A percentile compares a stretch with the other conserved stretches of the same genome.
Conservation (phyloP, 345 rosid species). For the Angophora floribunda region DNA sequence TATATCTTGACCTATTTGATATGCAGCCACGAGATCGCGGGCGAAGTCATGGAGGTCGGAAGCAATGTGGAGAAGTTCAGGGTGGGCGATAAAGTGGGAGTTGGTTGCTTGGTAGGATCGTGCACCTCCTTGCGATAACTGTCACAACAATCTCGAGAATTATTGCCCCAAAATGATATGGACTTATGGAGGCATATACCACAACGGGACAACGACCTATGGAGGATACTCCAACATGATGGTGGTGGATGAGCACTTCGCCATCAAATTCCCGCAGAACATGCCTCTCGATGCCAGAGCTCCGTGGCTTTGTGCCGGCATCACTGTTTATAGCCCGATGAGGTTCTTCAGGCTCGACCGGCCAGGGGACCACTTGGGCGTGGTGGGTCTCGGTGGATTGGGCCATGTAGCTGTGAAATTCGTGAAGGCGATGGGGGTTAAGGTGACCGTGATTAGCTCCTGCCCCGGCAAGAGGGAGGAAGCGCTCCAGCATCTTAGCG, state of each 20-base stretch:
- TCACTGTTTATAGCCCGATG: conserved; percentile 61
- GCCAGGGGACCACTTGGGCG: conserved; percentile 21
- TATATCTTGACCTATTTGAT: not conserved
- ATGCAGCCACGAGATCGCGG: conserved; percentile 31
- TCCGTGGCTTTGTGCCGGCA: conserved; percentile 62
- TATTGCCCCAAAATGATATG: not conserved
- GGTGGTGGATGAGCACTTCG: conserved; percentile 40
- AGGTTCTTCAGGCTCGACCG: conserved; percentile 25
- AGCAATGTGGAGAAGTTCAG: conserved; percentile 21
- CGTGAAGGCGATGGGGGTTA: conserved; percentile 32
- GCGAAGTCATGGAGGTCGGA: conserved; percentile 24
- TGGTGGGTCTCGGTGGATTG: conserved; percentile 46
- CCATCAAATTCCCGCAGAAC: conserved; percentile 37
- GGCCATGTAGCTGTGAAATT: conserved; percentile 47
- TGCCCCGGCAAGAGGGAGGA: conserved; percentile 32
- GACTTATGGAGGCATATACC: not conserved
- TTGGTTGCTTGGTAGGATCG: conserved; percentile 26
- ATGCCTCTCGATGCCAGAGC: conserved; percentile 47
- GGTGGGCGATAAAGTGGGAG: conserved; percentile 32
- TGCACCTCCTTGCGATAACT: conserved; percentile 9
- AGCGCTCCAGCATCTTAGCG: conserved; percentile 33
- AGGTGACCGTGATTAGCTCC: conserved; percentile 41
- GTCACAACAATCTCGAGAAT: conserved; percentile 3
- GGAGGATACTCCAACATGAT: conserved; percentile 40
- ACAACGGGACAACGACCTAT: conserved; percentile 15